Evolutionary conservation across 331 rosid species (phyloP).

Genomic region (Dryas integrifolia): DNA sequence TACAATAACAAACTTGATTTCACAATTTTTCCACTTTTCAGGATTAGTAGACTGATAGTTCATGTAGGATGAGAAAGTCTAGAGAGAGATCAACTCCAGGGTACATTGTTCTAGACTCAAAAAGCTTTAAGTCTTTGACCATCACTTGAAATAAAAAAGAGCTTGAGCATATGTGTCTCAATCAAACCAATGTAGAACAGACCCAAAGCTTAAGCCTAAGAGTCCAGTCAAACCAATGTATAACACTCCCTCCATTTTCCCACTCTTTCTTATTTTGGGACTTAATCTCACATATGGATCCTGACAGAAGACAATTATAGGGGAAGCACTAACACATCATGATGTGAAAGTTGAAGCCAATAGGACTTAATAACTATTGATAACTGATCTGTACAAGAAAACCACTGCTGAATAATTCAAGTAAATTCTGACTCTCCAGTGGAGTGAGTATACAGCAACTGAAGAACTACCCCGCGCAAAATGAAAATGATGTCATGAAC

Average conservation of each 20-base stretch:
- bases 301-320: neutral
- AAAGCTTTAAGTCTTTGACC: no score
- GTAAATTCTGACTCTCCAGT: neutral
- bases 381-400: neutral
- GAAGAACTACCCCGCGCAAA: constrained; percentile 10
- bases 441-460: neutral
- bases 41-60: neutral
- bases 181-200: no score
- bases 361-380: neutral
- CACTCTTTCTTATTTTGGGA: neutral
- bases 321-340: neutral
- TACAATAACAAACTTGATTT: neutral
- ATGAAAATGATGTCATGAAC: neutral
- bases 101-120: neutral
- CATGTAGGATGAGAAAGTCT: neutral
- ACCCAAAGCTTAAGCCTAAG: neutral
- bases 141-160: no score
- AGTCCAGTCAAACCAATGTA: constrained; percentile 3
- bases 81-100: neutral
- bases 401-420: neutral
- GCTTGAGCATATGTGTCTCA: no score
- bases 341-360: neutral
- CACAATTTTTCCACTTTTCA: neutral
- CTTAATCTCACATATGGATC: constrained; percentile 3
- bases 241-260: neutral